Evolutionary conservation across 1,139 yeast genomes (phyloP), one percentile per base, ranked within the genome.

Genomic region (Taphrina communis): DNA sequence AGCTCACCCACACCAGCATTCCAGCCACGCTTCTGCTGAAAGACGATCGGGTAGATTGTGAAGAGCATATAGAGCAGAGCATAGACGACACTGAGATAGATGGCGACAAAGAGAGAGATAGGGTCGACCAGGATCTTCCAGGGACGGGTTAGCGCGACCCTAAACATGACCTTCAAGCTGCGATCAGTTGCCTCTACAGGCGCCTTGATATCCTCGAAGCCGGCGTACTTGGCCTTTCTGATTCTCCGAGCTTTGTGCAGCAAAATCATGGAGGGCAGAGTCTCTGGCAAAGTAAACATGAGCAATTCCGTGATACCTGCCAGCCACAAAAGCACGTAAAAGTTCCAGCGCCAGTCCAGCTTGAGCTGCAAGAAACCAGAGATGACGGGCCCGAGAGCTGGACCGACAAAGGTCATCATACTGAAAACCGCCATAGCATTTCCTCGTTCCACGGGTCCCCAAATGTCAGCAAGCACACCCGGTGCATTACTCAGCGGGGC

Each of bases 401-500:
- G 89, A 0, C 92, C 93, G 65, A 87, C 77, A 35, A 74, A 70
- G 0, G 90, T 89, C 36, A 88, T 87, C 39, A 86, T 74, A 0
- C 86, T 81, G 75, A 84, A 87, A n/a, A 85, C 77, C 0, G 88
- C 86, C 81, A 87, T 79, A 1, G 90, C 89, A 42, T 80, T 74
- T 62, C 84, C 85, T 62, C 90, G 79, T 57, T 83, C 81, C 44
- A 77, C 74, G 72, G 85, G 86, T 61, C 80, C 79, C 78, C 83
- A 87, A 69, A 86, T 76, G 74, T 87, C 91, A n/a, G 88, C 88
- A 62, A 87, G 76, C 4, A 86, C 83, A 42, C 90, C 91, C 0
- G 89, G 89, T n/a, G 89, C 89, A n/a, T 86, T 87, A 65, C 94
- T 88, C 68, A 92, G 82, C 41, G 95, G 97, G 14, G 96, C 89